A percentile compares a stretch with the other conserved stretches of the same genome.
phyloP scores from a whole-genome alignment of 495 filamentous ascomycete species.

The Saxophila tyrrhenica region DNA sequence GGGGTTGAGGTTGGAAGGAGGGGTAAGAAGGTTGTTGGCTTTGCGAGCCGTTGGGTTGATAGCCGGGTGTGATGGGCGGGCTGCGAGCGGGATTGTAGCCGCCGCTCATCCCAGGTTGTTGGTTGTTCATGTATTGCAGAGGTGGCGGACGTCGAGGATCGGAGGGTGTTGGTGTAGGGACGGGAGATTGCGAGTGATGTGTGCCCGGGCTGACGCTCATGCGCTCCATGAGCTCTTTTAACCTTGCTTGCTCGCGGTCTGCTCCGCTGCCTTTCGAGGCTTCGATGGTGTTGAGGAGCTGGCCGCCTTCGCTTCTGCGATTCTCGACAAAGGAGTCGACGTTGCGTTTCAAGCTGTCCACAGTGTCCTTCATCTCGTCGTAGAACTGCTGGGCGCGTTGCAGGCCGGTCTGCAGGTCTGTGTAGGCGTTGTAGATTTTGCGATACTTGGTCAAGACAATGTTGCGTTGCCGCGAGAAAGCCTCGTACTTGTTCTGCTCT shows the following conservation, averaged over 20 bases:
- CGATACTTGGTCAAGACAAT: conserved; percentile 79
- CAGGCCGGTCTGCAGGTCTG: conserved; percentile 78
- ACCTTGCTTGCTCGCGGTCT: conserved; percentile 71
- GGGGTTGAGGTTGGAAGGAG: conserved; percentile 18
- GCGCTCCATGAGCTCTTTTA: conserved; percentile 87
- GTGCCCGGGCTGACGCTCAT: conserved; percentile 44
- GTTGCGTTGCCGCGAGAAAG: conserved; percentile 69
- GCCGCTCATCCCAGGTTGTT: neutral
- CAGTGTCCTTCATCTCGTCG: conserved; percentile 87
- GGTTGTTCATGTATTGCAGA: conserved; percentile 23
- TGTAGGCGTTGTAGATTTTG: conserved; percentile 82
- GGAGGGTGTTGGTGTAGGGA: neutral
- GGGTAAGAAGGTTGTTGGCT: conserved; percentile 9
- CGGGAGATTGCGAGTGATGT: conserved; percentile 9
- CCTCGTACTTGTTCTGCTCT: conserved; percentile 90
- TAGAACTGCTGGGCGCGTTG: conserved; percentile 86
- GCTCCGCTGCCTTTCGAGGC: conserved; percentile 64
- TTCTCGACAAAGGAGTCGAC: conserved; percentile 96
- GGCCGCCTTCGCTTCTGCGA: conserved; percentile 78
- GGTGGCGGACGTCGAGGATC: conserved; percentile 29
- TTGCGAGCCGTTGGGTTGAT: conserved; percentile 17
- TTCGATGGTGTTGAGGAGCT: conserved; percentile 81
- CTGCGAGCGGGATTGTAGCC: conserved; percentile 30
- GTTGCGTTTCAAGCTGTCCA: conserved; percentile 90
- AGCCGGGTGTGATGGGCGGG: conserved; percentile 27